A percentile compares a stretch with the other conserved stretches of the same genome.
These are phyloP conservation scores for Sclerotinia minor DNA, from an alignment of 2,329 filamentous ascomycete species.

Conservation along the genomic window DNA sequence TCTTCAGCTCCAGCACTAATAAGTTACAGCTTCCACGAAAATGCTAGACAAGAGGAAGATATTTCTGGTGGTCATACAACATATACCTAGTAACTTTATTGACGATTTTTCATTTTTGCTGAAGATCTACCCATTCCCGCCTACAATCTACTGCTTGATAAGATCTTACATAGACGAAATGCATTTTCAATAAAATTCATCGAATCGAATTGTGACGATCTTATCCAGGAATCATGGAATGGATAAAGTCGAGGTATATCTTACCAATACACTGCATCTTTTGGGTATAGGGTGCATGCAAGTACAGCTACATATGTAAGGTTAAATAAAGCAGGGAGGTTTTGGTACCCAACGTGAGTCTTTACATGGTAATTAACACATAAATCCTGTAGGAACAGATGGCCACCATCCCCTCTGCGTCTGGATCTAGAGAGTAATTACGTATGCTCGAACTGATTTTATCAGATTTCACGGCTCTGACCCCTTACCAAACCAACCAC, in stretches of 20 bases:
- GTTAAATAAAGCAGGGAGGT: background rate
- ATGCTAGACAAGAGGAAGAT: background rate
- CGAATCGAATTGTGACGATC: background rate
- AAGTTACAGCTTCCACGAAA: background rate
- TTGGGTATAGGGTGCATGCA: background rate
- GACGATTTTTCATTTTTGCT: background rate
- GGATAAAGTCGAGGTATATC: no score
- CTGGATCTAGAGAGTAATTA: no score
- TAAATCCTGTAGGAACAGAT: background rate
- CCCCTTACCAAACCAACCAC: no score
- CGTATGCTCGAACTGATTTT: no score
- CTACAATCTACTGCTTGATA: background rate
- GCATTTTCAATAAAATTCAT: background rate
- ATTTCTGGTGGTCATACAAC: no score
- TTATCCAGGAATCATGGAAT: no score
- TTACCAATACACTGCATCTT: background rate
- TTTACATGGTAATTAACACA: background rate
- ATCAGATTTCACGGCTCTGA: no score
- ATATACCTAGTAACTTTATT: background rate
- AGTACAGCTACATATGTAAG: constrained; percentile 6
- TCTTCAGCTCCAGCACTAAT: background rate
- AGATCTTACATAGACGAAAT: no score
- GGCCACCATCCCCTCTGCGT: background rate
- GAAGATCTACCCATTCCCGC: background rate
- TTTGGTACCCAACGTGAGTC: background rate